Evolutionary conservation across 2,329 filamentous ascomycete genomes (phyloP), one percentile per base, ranked within the genome.

Genomic region (Westerdykella ornata): DNA sequence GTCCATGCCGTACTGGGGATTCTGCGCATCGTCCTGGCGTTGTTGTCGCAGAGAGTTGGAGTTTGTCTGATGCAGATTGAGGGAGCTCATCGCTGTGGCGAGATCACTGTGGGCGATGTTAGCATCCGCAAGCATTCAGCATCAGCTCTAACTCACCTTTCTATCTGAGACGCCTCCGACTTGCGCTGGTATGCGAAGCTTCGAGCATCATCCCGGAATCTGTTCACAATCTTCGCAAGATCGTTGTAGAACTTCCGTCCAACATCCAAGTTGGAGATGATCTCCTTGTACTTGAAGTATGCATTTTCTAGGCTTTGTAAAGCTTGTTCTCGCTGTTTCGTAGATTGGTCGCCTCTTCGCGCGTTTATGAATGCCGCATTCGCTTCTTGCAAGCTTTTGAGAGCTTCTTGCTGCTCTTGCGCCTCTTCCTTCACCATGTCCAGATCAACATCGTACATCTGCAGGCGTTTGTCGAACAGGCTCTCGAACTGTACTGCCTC

Each of bases 221-320:
- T 75, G 29, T 81, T 83, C 1, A 95, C 85, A 47, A 97, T 88
- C 66, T 84, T 86, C 35, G 85, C 86, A 4, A 98, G 75, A 59
- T 97, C 89, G 53, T 98, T 98, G 71, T 97, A 98, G 62, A 98
- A 98, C 63, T 92, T 96, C 39, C 90, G 76, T 1, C 88, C 92
- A 0, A 85, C 86, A 51, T 97, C 90, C 2, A 96, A 75, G 59
- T 97, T 95, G 50, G 80, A 86, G 43, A 95, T 81, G 42, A 97
- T 87, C 63, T 98, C 90, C 68, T 95, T 95, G 72, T 97, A 97
- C 68, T 90, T 94, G 66, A 88, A 81, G 62, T 94, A 97, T 1
- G 88, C 90, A 49, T 85, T 88, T 64, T 97, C 90, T 8, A 98
- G 72, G 47, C 78, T 81, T 66, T 98, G 92, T 37, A 98, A 69